Conservation (phyloP, 2,329 filamentous ascomycete species). For the Emmonsia crescens region DNA sequence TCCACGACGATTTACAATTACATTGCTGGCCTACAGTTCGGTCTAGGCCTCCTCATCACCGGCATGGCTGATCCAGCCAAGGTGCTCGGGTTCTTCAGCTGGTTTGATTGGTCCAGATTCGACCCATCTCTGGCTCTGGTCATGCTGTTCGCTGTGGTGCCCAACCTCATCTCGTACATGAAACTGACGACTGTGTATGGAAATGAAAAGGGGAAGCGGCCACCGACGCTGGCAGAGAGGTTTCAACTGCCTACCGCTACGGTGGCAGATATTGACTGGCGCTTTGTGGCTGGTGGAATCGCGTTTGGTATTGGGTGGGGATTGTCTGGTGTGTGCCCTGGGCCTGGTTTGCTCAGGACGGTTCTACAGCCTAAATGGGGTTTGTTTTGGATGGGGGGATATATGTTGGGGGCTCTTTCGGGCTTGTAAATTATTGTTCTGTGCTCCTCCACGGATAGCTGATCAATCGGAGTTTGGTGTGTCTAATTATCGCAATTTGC, state of each 20-base stretch:
- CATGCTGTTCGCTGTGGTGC: conserved; percentile 40
- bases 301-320: conserved; percentile 45
- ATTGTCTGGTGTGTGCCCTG: conserved; percentile 41
- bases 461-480: background rate
- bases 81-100: conserved; percentile 40
- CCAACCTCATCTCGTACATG: conserved; percentile 32
- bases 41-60: conserved; percentile 40
- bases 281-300: conserved; percentile 37
- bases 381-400: conserved; percentile 37
- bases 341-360: conserved; percentile 39
- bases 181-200: conserved; percentile 19
- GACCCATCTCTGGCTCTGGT: conserved; percentile 43
- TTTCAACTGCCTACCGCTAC: conserved; percentile 38
- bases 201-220: conserved; percentile 18
- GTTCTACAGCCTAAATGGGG: conserved; percentile 41
- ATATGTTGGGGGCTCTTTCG: conserved; percentile 32
- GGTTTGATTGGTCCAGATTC: conserved; percentile 34
- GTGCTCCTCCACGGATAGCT: background rate
- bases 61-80: conserved; percentile 43
- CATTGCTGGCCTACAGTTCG: conserved; percentile 41
- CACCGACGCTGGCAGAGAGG: conserved; percentile 32
- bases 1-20: conserved; percentile 32
- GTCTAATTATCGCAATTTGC: too few species aligned
- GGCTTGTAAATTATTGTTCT: conserved; percentile 14
- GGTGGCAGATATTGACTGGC: conserved; percentile 38